Percentiles rank a stretch among this genome's conserved stretches.
Conservation (phyloP, 441 rosid genomes). For the Adansonia grandidieri region DNA sequence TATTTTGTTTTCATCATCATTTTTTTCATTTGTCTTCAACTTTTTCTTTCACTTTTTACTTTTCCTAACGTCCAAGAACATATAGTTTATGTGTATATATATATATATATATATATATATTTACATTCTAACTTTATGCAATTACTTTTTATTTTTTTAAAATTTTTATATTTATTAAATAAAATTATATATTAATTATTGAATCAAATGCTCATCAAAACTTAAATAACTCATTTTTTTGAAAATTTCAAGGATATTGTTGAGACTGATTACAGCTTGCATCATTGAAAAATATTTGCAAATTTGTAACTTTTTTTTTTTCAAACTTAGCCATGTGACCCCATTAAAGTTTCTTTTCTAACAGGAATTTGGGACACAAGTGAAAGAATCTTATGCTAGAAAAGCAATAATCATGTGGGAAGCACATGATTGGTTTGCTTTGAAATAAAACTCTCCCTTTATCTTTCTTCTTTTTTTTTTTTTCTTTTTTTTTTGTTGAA, state of each 20-base stretch:
- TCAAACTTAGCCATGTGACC: background rate
- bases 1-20: too few relatives aligned
- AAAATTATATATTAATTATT: background rate
- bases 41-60: too few relatives aligned
- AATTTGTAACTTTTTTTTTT: background rate
- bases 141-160: too few relatives aligned
- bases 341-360: slow-evolving; percentile 1
- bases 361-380: background rate
- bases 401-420: background rate
- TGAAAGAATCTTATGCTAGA: slow-evolving; percentile 12
- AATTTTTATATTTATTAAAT: too few relatives aligned
- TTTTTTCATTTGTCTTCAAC: too few relatives aligned
- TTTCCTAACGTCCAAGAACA: too few relatives aligned
- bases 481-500: background rate
- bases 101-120: too few relatives aligned
- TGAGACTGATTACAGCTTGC: background rate
- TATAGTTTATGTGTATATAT: too few relatives aligned
- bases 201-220: background rate
- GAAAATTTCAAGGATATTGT: background rate
- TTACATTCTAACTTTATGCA: too few relatives aligned
- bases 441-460: background rate
- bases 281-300: background rate
- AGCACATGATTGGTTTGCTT: slow-evolving; percentile 12
- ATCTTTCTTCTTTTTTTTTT: too few relatives aligned
- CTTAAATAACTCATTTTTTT: background rate